Conservation (phyloP, 805 yeast species). For the Saturnispora besseyi region DNA sequence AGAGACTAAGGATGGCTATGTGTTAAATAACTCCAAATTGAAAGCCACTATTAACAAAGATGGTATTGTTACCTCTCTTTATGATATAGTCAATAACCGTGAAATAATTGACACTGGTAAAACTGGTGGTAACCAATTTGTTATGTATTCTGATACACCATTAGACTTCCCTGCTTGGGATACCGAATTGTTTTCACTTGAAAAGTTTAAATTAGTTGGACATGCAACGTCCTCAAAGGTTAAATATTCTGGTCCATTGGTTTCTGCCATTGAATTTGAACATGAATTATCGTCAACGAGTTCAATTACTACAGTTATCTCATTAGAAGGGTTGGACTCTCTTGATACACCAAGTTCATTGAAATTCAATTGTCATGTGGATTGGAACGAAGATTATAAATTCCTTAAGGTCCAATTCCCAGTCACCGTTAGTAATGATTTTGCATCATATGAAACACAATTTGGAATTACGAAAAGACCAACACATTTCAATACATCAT, state of each 20-base stretch:
- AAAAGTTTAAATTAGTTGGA: conserved; percentile 49
- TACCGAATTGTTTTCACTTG: conserved; percentile 81
- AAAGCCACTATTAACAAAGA: conserved; percentile 43
- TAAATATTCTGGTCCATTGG: conserved; percentile 44
- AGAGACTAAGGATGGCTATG: conserved; percentile 33
- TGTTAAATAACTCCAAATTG: conserved; percentile 54
- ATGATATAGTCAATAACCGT: conserved; percentile 47
- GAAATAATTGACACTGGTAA: conserved; percentile 57
- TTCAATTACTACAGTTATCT: conserved; percentile 55
- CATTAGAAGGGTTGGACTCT: conserved; percentile 48
- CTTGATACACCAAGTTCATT: conserved; percentile 31
- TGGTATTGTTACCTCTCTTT: conserved; percentile 53
- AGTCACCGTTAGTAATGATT: conserved; percentile 66
- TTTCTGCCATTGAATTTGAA: conserved; percentile 53
- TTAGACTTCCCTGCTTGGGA: conserved; percentile 95
- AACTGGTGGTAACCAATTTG: conserved; percentile 70
- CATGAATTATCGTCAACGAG: conserved; percentile 52
- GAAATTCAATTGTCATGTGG: conserved; percentile 51
- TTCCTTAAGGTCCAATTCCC: conserved; percentile 95
- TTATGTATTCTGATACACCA: conserved; percentile 85
- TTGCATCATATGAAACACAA: conserved; percentile 86
- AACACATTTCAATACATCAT: conserved; percentile 86
- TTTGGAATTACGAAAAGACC: conserved; percentile 89
- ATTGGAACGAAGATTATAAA: conserved; percentile 83
- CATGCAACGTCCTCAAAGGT: conserved; percentile 32